phyloP scores from a whole-genome alignment of 768 basidiomycete species.

The Tubosaeta brunneosetosa region DNA sequence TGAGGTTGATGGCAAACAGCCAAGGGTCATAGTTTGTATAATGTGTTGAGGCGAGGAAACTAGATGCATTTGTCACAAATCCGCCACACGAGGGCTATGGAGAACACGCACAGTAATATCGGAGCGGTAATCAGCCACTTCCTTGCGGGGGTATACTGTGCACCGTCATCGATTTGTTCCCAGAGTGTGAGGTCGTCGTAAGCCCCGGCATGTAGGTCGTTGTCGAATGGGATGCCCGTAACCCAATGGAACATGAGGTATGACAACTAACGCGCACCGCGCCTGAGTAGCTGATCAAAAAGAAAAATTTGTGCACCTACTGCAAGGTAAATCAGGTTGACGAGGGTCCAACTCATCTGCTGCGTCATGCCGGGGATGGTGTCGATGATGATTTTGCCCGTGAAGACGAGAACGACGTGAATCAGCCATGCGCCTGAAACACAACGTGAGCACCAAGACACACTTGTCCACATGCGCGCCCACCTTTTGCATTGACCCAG shows the following conservation, averaged over 20 bases:
- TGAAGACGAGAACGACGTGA: conserved; percentile 86
- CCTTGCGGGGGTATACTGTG: conserved; percentile 97
- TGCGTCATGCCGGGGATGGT: conserved; percentile 91
- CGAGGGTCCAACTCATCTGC: conserved; percentile 92
- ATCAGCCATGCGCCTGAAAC: conserved; percentile 92
- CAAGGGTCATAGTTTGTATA: conserved; percentile 97
- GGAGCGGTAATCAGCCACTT: conserved; percentile 94
- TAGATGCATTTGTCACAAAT: conserved; percentile 27
- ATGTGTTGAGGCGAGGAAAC: conserved; percentile 95
- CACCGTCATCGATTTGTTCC: conserved; percentile 99
- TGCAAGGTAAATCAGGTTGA: conserved; percentile 85
- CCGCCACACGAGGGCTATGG: background rate
- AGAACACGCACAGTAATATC: conserved; percentile 68
- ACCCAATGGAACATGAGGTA: conserved; percentile 99
- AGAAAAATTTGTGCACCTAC: conserved; percentile 43
- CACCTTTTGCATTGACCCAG: conserved; percentile 94
- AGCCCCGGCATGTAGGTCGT: conserved; percentile 81
- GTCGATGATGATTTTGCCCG: conserved; percentile 91
- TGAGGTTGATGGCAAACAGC: conserved; percentile 86
- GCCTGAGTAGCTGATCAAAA: conserved; percentile 3
- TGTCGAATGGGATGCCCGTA: conserved; percentile 93
- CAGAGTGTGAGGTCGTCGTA: conserved; percentile 97
- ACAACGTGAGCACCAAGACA: conserved; percentile 2
- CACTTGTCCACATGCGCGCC: conserved; percentile 6
- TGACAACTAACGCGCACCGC: conserved; percentile 54